These are phyloP conservation scores for Trichaptum fuscoviolaceum DNA, from an alignment of 768 basidiomycete genomes.

Conservation along the genomic window DNA sequence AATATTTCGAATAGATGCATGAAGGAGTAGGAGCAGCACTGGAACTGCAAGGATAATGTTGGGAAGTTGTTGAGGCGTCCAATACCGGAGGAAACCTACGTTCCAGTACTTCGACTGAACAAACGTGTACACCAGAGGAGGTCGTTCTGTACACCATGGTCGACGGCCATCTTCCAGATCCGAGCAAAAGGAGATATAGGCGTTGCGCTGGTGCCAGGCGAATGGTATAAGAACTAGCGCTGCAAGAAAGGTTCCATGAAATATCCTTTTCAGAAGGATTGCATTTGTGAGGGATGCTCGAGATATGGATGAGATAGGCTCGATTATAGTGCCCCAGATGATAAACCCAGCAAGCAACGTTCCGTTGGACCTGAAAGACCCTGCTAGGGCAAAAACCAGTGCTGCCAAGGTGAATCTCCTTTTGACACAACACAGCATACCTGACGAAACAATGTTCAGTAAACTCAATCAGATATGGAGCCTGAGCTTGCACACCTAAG, in stretches of 20 bases:
- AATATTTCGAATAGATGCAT: slow-evolving; percentile 35
- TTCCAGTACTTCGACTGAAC: slow-evolving; percentile 88
- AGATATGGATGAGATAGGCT: slow-evolving; percentile 38
- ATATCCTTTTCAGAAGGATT: slow-evolving; percentile 24
- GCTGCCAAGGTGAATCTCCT: slow-evolving; percentile 51
- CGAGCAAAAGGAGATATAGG: slow-evolving; percentile 64
- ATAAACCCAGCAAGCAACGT: slow-evolving; percentile 73
- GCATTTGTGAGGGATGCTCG: not conserved
- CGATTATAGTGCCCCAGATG: slow-evolving; percentile 62
- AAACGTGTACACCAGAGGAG: slow-evolving; percentile 76
- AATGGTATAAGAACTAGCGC: slow-evolving; percentile 59
- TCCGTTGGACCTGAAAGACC: slow-evolving; percentile 72
- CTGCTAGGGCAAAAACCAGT: slow-evolving; percentile 57
- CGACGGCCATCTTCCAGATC: slow-evolving; percentile 6
- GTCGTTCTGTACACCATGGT: slow-evolving; percentile 58
- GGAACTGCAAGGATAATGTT: slow-evolving; percentile 83
- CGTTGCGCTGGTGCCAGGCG: slow-evolving; percentile 59
- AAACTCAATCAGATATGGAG: slow-evolving; percentile 1
- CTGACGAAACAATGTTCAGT: slow-evolving; percentile 24
- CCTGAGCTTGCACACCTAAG: slow-evolving; percentile 38
- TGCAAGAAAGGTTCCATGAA: slow-evolving; percentile 37
- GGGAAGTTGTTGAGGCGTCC: slow-evolving; percentile 76
- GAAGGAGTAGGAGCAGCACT: slow-evolving; percentile 47
- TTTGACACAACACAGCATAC: slow-evolving; percentile 53
- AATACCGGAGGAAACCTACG: slow-evolving; percentile 80